These are phyloP conservation scores for Melaleuca quinquenervia DNA, from an alignment of 345 rosid species.

Conservation along the genomic window DNA sequence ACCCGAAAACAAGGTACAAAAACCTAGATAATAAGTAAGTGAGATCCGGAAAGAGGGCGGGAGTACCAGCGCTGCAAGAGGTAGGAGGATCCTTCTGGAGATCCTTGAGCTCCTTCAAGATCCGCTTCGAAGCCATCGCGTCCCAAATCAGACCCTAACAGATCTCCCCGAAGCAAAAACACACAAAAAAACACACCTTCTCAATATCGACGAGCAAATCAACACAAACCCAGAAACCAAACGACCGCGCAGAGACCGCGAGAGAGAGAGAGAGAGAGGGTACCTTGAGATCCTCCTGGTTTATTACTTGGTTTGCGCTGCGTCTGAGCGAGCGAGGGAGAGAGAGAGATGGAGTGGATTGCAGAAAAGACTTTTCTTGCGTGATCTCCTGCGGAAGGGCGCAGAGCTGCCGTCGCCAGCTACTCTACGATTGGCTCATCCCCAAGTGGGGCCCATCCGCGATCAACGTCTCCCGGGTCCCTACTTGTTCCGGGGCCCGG, in stretches of 20 bases:
- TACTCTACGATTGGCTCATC: background rate
- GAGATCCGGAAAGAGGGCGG: background rate
- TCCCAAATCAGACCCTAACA: background rate
- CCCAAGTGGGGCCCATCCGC: background rate
- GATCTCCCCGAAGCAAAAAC: background rate
- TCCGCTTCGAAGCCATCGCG: background rate
- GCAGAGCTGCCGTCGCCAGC: background rate
- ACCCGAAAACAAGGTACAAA: background rate
- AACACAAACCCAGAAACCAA: background rate
- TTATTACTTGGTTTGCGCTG: background rate
- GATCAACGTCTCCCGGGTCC: background rate
- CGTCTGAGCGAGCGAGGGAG: background rate
- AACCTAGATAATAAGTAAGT: background rate
- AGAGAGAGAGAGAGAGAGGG: background rate
- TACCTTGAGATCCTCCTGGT: background rate
- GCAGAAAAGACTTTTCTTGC: background rate
- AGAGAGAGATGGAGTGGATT: background rate
- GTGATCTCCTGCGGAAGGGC: background rate
- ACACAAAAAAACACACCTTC: background rate
- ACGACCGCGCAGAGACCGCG: background rate
- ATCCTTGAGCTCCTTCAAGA: background rate
- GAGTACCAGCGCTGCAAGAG: background rate
- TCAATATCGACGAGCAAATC: background rate
- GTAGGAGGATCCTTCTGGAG: background rate
- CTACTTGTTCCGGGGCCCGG: background rate